Base-by-base conservation (phyloP, 2,329 filamentous ascomycete genomes). In the Botrytis aclada region DNA sequence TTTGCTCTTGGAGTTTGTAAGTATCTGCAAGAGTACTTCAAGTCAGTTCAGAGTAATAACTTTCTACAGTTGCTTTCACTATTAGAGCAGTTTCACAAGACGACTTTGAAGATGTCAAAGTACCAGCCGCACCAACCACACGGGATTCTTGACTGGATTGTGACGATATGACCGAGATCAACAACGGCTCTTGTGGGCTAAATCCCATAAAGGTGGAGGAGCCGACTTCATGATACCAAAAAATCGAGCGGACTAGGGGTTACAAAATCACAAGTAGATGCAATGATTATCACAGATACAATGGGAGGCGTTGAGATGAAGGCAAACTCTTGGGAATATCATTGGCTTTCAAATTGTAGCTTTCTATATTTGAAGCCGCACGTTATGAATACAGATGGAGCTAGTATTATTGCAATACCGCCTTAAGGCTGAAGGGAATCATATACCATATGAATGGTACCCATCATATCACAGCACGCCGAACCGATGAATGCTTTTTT, bases 71-170 rank as follows among this genome's bases (percentile, higher is more conserved):
- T 80, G 84, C 87, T 71, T 93, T 88, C 82, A 93, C 91, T 60
- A 92, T 99, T 81, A 88, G 86, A 77, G 94, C 93, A 71, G 93
- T 99, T 80, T 94, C 95, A 61, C 96, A 98, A 83, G 96, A 98
- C 83, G 93, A 98, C 77, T 99, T 99, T 84, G 93, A 95, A 73
- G 96, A 99, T 81, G 95, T 98, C 78, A 91, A 94, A 81, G 91
- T 98, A 54, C 96, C 96, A 41, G 92, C 93, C 61, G 76, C 77
- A 18, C 77, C 79, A 39, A 74, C 69, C 69, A 69, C 54, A 25
- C 51, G 25, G n/a, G 65, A 69, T 20, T 69, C 65, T 56, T 69
- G 65, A 69, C n/a, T 6, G 34, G 29, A 41, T 56, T 56, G 47
- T 56, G 37, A 32, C 41, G 47, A 56, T 41, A 41, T 32, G n/a